Percentiles rank a stretch among this genome's conserved stretches.
Conservation (phyloP, 371 early-diverging fungal genomes). For the Circinella minor region DNA sequence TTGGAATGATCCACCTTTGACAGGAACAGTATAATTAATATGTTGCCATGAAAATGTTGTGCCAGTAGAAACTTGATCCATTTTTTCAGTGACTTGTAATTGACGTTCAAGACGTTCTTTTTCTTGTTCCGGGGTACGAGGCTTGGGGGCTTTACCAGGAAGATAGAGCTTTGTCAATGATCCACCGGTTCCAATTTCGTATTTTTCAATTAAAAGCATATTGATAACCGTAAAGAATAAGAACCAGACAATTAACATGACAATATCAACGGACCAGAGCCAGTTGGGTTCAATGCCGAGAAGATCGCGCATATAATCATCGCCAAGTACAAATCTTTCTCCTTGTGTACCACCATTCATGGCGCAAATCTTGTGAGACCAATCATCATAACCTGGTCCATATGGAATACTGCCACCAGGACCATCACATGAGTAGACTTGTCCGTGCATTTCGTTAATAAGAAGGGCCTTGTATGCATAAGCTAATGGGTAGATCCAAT, state of each 20-base stretch:
- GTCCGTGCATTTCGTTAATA: conserved; percentile 74
- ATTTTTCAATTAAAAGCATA: conserved; percentile 48
- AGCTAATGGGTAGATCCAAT: conserved; percentile 76
- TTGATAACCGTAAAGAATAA: conserved; percentile 48
- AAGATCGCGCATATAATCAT: conserved; percentile 63
- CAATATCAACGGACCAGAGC: conserved; percentile 41
- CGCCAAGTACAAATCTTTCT: conserved; percentile 53
- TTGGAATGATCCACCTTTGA: conserved; percentile 49
- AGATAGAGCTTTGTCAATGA: conserved; percentile 57
- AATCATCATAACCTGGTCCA: conserved; percentile 58
- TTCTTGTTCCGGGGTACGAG: conserved; percentile 27
- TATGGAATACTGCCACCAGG: conserved; percentile 53
- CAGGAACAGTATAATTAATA: conserved; percentile 52
- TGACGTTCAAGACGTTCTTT: conserved; percentile 16
- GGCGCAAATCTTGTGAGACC: conserved; percentile 66
- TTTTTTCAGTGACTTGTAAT: conserved; percentile 18
- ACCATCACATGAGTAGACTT: conserved; percentile 55
- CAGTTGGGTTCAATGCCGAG: conserved; percentile 39
- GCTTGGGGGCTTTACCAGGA: conserved; percentile 33
- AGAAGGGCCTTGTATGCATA: conserved; percentile 74
- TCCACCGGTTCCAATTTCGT: conserved; percentile 40
- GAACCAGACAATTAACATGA: conserved; percentile 49
- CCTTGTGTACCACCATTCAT: conserved; percentile 62
- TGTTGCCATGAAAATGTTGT: conserved; percentile 54
- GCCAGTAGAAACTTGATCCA: conserved; percentile 34